Evolutionary conservation across 225 moss, liverwort and hornwort species (phyloP), one percentile per base, ranked within the genome.

Genomic region (Marchantia polymorpha): DNA sequence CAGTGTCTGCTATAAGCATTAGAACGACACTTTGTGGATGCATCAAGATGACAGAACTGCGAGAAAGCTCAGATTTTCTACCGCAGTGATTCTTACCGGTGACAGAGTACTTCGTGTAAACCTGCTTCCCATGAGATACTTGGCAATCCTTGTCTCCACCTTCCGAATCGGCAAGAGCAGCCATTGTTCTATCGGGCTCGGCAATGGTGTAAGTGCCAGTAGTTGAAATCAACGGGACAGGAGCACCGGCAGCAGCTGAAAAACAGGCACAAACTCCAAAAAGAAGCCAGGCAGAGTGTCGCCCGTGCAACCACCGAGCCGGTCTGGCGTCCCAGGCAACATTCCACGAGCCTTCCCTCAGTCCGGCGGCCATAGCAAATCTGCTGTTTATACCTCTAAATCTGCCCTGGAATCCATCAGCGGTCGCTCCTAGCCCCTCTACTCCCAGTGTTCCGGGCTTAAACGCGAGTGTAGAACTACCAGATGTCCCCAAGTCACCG

Each of bases 321-420:
- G 93, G 93, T 77, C 96, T 93, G 15, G 92, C 96, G 65, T 96
- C 96, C 93, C 93, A 96, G 31, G 91, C 92, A 25, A 87, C 89
- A 78, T 96, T 94, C 96, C 92, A 94, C 15, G 96, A 92, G 63
- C 96, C 96, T 84, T 94, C 96, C 29, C 90, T 87, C 46, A 95
- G 84, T 31, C 95, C 92, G 66, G 90, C 91, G 72, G 86, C 92
- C 95, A 93, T 86, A 25, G 92, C 89, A 69, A 85, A 89, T n/a
- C 91, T 82, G 9, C 86, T 88, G 64, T 91, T 91, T 73, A 93
- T 80, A 66, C 92, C 86, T 60, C 90, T 86, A 77, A 93, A 83
- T 75, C 82, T 83, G 20, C 81, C 85, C 78, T 83, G 87, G 52
- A 83, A 75, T 49, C 83, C 83, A 58, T 88, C 87, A 20, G 80